phyloP scores from a whole-genome alignment of 805 yeast species.

The Starmerella bombi region DNA sequence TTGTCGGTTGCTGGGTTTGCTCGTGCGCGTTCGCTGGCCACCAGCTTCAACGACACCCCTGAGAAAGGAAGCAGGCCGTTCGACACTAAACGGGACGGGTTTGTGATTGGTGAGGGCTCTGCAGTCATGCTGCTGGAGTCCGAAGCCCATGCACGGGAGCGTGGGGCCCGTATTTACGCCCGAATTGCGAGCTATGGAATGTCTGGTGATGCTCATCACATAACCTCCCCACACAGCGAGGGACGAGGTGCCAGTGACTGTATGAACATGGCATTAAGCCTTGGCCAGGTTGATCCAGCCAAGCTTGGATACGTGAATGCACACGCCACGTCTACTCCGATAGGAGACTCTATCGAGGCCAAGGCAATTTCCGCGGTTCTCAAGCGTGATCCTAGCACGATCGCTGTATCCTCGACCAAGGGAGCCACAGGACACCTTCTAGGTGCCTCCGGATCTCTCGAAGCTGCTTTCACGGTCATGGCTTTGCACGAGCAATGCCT shows the following conservation, averaged over 20 bases:
- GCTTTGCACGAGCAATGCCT: slow-evolving; percentile 43
- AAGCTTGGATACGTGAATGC: slow-evolving; percentile 76
- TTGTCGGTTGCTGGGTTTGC: slow-evolving; percentile 82
- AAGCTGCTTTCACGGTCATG: slow-evolving; percentile 64
- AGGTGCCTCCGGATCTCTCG: slow-evolving; percentile 96
- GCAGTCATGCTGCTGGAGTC: slow-evolving; percentile 70
- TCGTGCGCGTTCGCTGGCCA: slow-evolving; percentile 66
- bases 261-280: slow-evolving; percentile 58
- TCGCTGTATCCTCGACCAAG: slow-evolving; percentile 57
- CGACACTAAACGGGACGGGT: slow-evolving; percentile 65
- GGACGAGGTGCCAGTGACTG: slow-evolving; percentile 80
- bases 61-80: slow-evolving; percentile 71
- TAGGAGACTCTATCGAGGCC: slow-evolving; percentile 86
- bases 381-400: slow-evolving; percentile 18
- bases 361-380: slow-evolving; percentile 49
- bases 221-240: slow-evolving; percentile 73
- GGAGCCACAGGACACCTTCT: slow-evolving; percentile 87
- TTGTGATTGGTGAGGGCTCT: slow-evolving; percentile 87
- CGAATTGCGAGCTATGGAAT: slow-evolving; percentile 81
- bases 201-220: slow-evolving; percentile 83
- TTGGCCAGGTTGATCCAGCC: slow-evolving; percentile 35
- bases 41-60: slow-evolving; percentile 51
- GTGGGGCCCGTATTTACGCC: slow-evolving; percentile 61
- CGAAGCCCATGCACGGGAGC: slow-evolving; percentile 53
- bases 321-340: slow-evolving; percentile 84